Base-by-base conservation (phyloP, 75 land plant genomes). In the Pinus tabuliformis region DNA sequence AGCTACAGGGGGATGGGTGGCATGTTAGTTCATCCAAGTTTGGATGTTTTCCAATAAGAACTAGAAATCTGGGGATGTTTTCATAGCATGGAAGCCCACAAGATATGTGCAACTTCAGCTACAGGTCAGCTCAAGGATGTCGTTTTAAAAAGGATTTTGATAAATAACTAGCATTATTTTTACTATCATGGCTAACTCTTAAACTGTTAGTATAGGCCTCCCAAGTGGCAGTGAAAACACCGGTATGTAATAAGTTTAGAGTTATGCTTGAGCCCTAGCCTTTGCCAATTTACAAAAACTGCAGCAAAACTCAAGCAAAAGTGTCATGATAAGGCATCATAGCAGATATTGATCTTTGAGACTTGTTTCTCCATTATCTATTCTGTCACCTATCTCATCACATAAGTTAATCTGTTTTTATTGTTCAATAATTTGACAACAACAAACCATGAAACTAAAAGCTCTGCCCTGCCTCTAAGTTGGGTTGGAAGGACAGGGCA, bases 21-120 rank as follows among this genome's bases (percentile, higher is more conserved):
- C 26, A 39, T 66, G 71, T 66, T 66, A n/a, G 39, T 66, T 37
- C 71, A 66, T 20, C 71, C 71, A 39, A 39, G 49, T 42, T 39
- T 66, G 13, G 71, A 66, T 39, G 49, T 18, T 66, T 66, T 66
- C 11, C 33, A 2, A 6, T 39, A 66, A 66, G 52, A 66, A 66
- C 20, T 39, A 3, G 11, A 36, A 37, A 18, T 7, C 49, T 65
- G 45, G 20, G 45, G 45, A 18, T 37, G 45, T 33, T 18, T n/a
- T 33, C 37, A 16, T 6, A 5, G 18, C 37, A 5, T 65, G 42
- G 3, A 15, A 16, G 7, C 13, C 15, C 3, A 4, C 65, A 62
- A 62, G 16, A 28, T 62, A 62, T 26, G 26, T 15, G 26, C 30
- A 24, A 26, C 15, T 26, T 28, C 17, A 4, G 30, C 1, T 13